A percentile compares a stretch with the other conserved stretches of the same genome.
Evolutionary conservation across 2,329 filamentous ascomycete genomes (phyloP).

Genomic region (Tolypocladium tropicale): DNA sequence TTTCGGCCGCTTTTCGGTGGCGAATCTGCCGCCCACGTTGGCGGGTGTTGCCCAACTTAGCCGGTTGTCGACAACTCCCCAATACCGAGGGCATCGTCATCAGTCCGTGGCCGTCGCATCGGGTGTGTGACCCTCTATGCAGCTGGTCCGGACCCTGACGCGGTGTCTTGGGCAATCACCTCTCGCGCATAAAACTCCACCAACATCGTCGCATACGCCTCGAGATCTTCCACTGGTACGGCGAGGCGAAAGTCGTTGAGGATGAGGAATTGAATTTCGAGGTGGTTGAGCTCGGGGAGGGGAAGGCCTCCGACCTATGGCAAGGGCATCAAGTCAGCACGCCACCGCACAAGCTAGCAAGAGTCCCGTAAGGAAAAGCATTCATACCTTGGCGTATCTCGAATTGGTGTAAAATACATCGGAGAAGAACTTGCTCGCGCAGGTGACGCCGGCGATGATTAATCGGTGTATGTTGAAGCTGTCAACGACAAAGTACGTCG

Average conservation of each 20-base stretch:
- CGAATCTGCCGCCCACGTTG: too few relatives aligned
- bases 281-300: constrained; percentile 83
- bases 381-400: constrained; percentile 87
- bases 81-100: not conserved
- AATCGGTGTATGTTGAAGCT: constrained; percentile 98
- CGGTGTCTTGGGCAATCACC: constrained; percentile 42
- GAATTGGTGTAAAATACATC: constrained; percentile 99
- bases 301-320: constrained; percentile 84
- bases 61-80: not conserved
- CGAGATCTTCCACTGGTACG: constrained; percentile 87
- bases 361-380: not conserved
- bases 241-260: constrained; percentile 94
- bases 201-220: constrained; percentile 96
- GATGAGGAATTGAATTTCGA: constrained; percentile 90
- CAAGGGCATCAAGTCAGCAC: constrained; percentile 6
- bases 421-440: constrained; percentile 98
- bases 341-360: not conserved
- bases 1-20: not conserved
- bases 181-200: constrained; percentile 96
- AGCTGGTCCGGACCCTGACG: not conserved
- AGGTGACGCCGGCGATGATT: constrained; percentile 94
- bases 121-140: not conserved
- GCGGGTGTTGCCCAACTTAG: not conserved
- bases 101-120: not conserved
- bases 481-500: constrained; percentile 80